Conservation (phyloP, 768 basidiomycete genomes). For the Cubamyces lactineus region DNA sequence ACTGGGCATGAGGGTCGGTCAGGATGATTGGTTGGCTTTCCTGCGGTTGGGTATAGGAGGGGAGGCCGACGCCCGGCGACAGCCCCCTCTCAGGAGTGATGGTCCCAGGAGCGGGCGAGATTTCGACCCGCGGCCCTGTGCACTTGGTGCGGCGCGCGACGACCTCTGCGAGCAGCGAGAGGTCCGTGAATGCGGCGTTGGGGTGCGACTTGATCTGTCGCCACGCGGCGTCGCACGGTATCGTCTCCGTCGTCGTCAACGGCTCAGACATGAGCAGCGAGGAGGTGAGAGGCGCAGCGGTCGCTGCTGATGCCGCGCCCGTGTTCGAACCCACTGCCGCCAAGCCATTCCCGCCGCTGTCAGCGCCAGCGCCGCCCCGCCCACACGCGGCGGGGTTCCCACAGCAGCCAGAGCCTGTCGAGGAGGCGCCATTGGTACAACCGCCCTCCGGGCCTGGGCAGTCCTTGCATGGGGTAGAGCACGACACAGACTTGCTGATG, state of each 20-base stretch:
- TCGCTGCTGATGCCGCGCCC: not conserved
- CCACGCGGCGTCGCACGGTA: constrained; percentile 85
- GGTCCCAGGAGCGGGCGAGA: constrained; percentile 56
- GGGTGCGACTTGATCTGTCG: constrained; percentile 85
- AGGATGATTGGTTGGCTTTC: constrained; percentile 48
- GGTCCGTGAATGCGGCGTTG: constrained; percentile 83
- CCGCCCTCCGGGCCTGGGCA: constrained; percentile 50
- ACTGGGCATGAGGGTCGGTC: constrained; percentile 58
- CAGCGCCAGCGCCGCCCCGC: constrained; percentile 5
- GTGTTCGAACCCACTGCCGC: constrained; percentile 1
- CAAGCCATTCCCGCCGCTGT: not conserved
- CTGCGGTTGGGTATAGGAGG: constrained; percentile 13
- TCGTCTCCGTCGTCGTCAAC: constrained; percentile 47
- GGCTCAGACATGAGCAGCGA: constrained; percentile 25
- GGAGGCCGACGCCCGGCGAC: constrained; percentile 35
- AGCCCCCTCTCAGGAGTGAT: constrained; percentile 50
- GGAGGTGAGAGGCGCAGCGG: constrained; percentile 16
- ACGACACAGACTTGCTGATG: constrained; percentile 62
- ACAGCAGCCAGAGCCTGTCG: constrained; percentile 40
- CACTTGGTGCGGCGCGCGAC: constrained; percentile 84
- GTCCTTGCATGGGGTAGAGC: constrained; percentile 53
- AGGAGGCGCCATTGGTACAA: constrained; percentile 21
- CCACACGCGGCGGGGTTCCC: constrained; percentile 37
- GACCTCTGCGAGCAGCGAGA: constrained; percentile 84
- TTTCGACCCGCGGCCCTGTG: constrained; percentile 65